phyloP scores from a whole-genome alignment of 2,329 filamentous ascomycete species.

The Neoarthrinium moseri region DNA sequence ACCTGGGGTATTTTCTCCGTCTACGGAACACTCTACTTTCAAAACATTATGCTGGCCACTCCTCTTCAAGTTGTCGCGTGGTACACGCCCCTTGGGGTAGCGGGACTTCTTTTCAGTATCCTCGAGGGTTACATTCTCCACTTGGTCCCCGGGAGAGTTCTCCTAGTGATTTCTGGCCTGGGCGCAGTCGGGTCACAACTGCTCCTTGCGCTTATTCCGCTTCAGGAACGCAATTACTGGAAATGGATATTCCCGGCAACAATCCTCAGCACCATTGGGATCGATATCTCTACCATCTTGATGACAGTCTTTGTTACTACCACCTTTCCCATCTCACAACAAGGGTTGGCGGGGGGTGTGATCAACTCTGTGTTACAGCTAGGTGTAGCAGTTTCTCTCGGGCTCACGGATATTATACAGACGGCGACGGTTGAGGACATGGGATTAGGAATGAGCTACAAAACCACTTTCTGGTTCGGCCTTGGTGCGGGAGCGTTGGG shows the following conservation, averaged over 20 bases:
- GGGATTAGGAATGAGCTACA: background rate
- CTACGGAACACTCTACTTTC: background rate
- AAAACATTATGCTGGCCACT: constrained; percentile 28
- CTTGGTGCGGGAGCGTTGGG: background rate
- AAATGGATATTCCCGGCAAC: constrained; percentile 70
- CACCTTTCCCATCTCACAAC: constrained; percentile 47
- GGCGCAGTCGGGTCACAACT: constrained; percentile 58
- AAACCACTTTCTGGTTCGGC: background rate
- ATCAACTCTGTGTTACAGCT: background rate
- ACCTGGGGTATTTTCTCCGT: background rate
- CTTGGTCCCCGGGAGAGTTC: constrained; percentile 58
- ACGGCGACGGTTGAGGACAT: background rate
- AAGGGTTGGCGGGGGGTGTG: background rate
- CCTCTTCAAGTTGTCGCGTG: constrained; percentile 66
- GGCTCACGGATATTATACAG: background rate
- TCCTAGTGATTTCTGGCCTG: constrained; percentile 60
- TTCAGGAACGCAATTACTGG: constrained; percentile 62
- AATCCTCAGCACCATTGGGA: constrained; percentile 68
- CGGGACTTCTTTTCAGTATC: constrained; percentile 64
- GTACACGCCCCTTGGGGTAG: constrained; percentile 66
- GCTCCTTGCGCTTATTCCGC: constrained; percentile 64
- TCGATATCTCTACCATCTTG: constrained; percentile 75
- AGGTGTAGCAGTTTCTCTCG: background rate
- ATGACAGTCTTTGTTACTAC: constrained; percentile 78
- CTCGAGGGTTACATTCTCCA: constrained; percentile 69